Evolutionary conservation across 1,284 basidiomycete genomes (phyloP).

Genomic region (Phylloporus sp.): DNA sequence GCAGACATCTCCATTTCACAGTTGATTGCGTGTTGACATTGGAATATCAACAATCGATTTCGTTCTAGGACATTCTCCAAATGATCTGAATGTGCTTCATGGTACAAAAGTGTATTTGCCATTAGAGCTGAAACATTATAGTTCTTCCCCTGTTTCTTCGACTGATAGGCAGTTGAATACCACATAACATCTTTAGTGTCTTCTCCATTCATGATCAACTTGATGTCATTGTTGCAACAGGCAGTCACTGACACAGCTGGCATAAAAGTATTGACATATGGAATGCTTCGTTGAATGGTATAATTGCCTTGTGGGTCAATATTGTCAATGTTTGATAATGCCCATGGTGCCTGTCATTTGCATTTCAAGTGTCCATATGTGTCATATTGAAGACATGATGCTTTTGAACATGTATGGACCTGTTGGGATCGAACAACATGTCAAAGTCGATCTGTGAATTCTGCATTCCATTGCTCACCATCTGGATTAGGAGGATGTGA

Average conservation of each 20-base stretch:
- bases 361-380: conserved; percentile 10
- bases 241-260: conserved; percentile 15
- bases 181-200: conserved; percentile 34
- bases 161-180: conserved; percentile 40
- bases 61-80: neutral
- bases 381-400: conserved; percentile 9
- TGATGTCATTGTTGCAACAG: conserved; percentile 41
- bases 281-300: neutral
- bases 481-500: conserved; percentile 3
- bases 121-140: conserved; percentile 24
- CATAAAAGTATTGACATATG: conserved; percentile 36
- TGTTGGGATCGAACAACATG: conserved; percentile 14
- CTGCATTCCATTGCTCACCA: neutral
- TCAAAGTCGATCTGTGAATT: neutral
- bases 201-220: conserved; percentile 36
- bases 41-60: conserved; percentile 5
- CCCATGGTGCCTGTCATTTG: conserved; percentile 14
- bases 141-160: conserved; percentile 39
- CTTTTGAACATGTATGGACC: conserved; percentile 10
- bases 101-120: conserved; percentile 4
- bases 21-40: conserved; percentile 10
- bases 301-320: neutral
- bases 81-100: neutral
- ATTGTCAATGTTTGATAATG: neutral
- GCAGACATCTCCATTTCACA: conserved; percentile 10